Evolutionary conservation across 129 eudicot species (phyloP), one percentile per base, ranked within the genome.

Genomic region (Flaveria bidentis): DNA sequence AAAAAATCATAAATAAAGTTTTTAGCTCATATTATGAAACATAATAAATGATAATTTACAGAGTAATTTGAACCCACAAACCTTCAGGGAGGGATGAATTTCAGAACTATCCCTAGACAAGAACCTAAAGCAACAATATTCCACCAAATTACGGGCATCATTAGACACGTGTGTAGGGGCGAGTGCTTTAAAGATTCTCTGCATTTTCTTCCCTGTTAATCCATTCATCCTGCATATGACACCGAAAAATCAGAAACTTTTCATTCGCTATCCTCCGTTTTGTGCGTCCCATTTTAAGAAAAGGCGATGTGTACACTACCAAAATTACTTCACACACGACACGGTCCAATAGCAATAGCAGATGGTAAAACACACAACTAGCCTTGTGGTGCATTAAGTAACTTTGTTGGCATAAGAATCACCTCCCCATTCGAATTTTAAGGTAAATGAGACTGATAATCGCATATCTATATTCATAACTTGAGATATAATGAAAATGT

Each of bases 71-170:
- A 47, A 76, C 44, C 41, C 69, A 70, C 85, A 22, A 50, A 88
- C 97, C 90, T 91, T 84, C 66, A 91, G 93, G 81, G 67, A 70
- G 61, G 89, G 91, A 86, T 91, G 97, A 73, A 91, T 66, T 61
- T 88, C 88, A 46, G 89, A 85, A 84, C 67, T 84, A 73, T 88
- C 92, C 72, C 87, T 88, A 36, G 97, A 91, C 76, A 91, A 83
- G 88, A 91, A 91, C 81, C 93, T 88, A 82, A 88, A 90, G 86
- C 91, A 90, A 76, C 93, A 88, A 78, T 88, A 90, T 76, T 90
- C 96, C 84, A 90, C 96, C 69, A 88, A 83, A 82, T 81, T 86
- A 72, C 93, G 93, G 23, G 93, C 88, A 79, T 90, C 85, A 62
- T 78, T 84, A 57, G 84, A 75, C 22, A 83, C 84, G 17, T 89